Evolutionary conservation across 2,329 filamentous ascomycete genomes (phyloP), one percentile per base, ranked within the genome.

Genomic region (Chrysosporium keratinophilum): DNA sequence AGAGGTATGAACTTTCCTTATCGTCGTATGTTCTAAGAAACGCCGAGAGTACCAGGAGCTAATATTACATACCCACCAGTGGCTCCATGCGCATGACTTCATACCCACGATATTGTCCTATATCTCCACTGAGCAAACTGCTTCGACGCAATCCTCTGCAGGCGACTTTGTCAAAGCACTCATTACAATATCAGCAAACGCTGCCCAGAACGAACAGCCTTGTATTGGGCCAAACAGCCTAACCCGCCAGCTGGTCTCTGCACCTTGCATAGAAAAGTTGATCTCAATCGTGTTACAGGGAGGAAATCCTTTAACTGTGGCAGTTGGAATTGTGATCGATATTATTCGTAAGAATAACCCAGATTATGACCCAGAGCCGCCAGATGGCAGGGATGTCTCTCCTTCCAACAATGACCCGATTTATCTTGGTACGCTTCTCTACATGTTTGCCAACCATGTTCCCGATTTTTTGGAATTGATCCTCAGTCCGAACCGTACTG

Each of bases 261-360:
- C 85, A 58, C 72, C 81, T 14, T 97, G 90, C 62, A 82, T 95
- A 50, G 80, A 91, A 64, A 82, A 82, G 56, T 78, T 98, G n/a
- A 88, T 97, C 56, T 76, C 79, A 12, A 88, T 91, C 63, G 98
- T 98, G 93, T 80, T 97, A 12, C 80, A 84, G 50, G 93, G 93
- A 39, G 93, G 93, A 23, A 97, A 98, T 63, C 86, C 93, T 5
- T 73, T 98, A 55, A 97, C 91, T 0, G 94, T 97, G 14, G 93
- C 93, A 48, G 93, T 98, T 10, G 93, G 93, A 17, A 96, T 97
- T 64, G 81, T 98, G 34, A 98, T 98, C 59, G 93, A 98, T 71
- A 93, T 98, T 44, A 98, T 98, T 67, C 82, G 93, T 57, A 98
- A 98, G 74, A 98, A 98, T 71, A 98, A 98, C 68, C 97, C 93